phyloP scores from a whole-genome alignment of 108 stramenopile species.

The Cyclostephanos tholiformis region DNA sequence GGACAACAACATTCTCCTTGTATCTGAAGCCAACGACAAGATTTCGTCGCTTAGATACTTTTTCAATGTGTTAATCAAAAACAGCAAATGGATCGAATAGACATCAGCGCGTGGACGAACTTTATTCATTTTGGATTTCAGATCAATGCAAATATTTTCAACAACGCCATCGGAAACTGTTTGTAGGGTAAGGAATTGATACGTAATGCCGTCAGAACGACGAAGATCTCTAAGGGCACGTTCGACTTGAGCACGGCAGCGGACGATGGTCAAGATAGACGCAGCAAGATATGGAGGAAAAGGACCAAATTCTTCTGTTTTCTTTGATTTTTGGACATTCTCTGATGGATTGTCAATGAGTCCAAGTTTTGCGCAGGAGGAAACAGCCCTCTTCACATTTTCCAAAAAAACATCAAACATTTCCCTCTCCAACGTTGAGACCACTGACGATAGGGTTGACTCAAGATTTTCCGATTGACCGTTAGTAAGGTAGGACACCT shows the following conservation, averaged over 20 bases:
- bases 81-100: slow-evolving; percentile 78
- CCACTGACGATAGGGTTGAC: slow-evolving; percentile 70
- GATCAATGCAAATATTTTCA: slow-evolving; percentile 78
- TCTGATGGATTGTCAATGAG: slow-evolving; percentile 44
- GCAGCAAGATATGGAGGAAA: slow-evolving; percentile 87
- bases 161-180: slow-evolving; percentile 86
- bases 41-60: slow-evolving; percentile 67
- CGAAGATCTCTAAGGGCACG: slow-evolving; percentile 74
- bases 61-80: slow-evolving; percentile 74
- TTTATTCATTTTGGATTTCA: slow-evolving; percentile 59
- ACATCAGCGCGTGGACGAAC: slow-evolving; percentile 76
- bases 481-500: slow-evolving; percentile 67
- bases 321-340: slow-evolving; percentile 18
- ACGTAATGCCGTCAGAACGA: slow-evolving; percentile 65
- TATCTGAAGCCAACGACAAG: slow-evolving; percentile 55
- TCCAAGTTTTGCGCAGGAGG: slow-evolving; percentile 70
- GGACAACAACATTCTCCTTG: slow-evolving; percentile 63
- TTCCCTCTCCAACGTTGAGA: slow-evolving; percentile 70
- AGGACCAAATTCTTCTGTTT: slow-evolving; percentile 30
- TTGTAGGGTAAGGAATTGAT: slow-evolving; percentile 77
- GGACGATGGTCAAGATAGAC: slow-evolving; percentile 80
- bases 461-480: slow-evolving; percentile 70
- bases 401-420: slow-evolving; percentile 90
- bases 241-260: slow-evolving; percentile 88
- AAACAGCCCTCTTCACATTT: slow-evolving; percentile 64